These are phyloP conservation scores for Xerophyta viscosa DNA, from an alignment of 106 monocot genomes.

Conservation along the genomic window DNA sequence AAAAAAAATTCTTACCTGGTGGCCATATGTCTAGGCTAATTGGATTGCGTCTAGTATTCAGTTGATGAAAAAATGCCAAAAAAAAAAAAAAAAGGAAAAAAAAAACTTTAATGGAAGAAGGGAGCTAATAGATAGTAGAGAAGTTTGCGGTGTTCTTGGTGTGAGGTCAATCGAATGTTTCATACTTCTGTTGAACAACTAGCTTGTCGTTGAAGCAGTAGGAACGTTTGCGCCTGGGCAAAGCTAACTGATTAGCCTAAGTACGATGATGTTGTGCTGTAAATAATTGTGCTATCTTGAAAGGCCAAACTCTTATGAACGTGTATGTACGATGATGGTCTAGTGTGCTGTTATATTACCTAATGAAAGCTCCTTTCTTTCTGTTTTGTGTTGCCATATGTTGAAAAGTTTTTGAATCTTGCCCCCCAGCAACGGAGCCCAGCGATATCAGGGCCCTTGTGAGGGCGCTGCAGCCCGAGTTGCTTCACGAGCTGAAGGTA, in stretches of 20 bases:
- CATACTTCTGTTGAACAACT: no score
- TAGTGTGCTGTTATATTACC: no score
- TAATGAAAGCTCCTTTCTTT: no score
- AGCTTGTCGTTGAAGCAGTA: no score
- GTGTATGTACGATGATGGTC: conserved; percentile 9
- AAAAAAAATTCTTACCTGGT: neutral
- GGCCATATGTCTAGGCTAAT: neutral
- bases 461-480: no score
- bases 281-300: conserved; percentile 7
- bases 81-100: conserved; percentile 3
- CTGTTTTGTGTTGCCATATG: no score
- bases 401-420: no score
- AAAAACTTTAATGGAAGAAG: neutral
- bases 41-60: neutral
- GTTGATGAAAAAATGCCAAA: neutral
- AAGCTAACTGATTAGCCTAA: neutral
- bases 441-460: no score
- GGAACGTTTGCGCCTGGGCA: no score
- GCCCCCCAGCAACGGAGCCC: no score
- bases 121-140: no score
- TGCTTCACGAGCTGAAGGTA: no score
- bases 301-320: conserved; percentile 8
- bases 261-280: conserved; percentile 14
- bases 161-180: neutral
- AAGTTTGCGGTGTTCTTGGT: neutral